Evolutionary conservation across 495 filamentous ascomycete species (phyloP).

Genomic region (Lichina pygmaea): DNA sequence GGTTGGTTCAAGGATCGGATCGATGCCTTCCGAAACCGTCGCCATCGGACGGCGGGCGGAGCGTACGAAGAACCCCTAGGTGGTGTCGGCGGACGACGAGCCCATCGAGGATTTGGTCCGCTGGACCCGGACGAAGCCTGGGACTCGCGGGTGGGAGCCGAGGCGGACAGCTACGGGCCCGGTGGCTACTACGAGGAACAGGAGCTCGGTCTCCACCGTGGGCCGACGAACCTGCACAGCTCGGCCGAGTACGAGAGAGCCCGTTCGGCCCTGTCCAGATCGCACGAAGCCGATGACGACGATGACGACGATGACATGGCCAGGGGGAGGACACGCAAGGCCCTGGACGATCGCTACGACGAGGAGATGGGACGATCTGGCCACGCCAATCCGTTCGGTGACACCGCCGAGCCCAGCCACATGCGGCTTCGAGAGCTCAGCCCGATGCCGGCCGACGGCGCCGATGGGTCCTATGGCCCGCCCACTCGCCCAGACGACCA

Average conservation of each 20-base stretch:
- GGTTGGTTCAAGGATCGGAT: slow-evolving; percentile 13
- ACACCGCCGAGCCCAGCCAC: background rate
- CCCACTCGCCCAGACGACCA: no score
- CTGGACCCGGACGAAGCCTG: slow-evolving; percentile 20
- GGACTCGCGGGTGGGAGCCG: slow-evolving; percentile 15
- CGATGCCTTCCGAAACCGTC: slow-evolving; percentile 8
- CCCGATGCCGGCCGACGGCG: background rate
- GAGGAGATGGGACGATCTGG: background rate
- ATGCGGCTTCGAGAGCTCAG: background rate
- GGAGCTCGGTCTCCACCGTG: slow-evolving; percentile 15
- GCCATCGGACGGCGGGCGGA: slow-evolving; percentile 7
- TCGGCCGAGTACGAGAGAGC: background rate
- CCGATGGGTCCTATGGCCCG: no score
- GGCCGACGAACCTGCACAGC: background rate
- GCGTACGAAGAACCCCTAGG: slow-evolving; percentile 14
- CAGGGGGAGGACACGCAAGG: background rate
- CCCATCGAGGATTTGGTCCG: slow-evolving; percentile 3
- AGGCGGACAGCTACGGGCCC: slow-evolving; percentile 9
- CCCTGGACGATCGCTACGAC: background rate
- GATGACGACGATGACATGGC: no score
- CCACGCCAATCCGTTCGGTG: background rate
- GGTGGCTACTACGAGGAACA: slow-evolving; percentile 16
- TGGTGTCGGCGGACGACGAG: slow-evolving; percentile 1
- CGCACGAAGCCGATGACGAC: background rate
- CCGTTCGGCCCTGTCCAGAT: background rate